A percentile compares a stretch with the other conserved stretches of the same genome.
Conservation (phyloP, 805 yeast species). For the Yarrowia osloensis region DNA sequence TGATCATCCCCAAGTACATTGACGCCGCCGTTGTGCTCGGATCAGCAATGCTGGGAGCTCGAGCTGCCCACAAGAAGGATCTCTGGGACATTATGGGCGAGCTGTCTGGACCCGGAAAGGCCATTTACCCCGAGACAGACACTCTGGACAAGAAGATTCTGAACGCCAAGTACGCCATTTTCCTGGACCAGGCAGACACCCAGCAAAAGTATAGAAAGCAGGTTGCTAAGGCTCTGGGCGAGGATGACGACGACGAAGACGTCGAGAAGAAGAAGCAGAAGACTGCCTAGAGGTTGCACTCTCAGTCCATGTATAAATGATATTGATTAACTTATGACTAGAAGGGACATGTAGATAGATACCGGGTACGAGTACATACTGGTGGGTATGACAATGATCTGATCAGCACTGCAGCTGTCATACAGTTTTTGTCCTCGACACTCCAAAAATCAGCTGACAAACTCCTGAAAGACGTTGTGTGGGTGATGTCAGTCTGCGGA, state of each 20-base stretch:
- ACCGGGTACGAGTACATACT: too few relatives aligned
- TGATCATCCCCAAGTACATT: constrained; percentile 89
- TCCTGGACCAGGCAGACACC: constrained; percentile 80
- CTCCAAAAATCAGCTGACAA: too few relatives aligned
- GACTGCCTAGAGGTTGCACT: background rate
- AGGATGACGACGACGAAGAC: constrained; percentile 6
- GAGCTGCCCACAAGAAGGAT: constrained; percentile 60
- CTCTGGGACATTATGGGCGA: constrained; percentile 87
- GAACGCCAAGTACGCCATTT: constrained; percentile 77
- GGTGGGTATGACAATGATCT: too few relatives aligned
- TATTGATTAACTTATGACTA: background rate
- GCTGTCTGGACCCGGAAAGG: constrained; percentile 81
- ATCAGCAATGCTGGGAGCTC: constrained; percentile 91
- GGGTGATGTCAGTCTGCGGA: too few relatives aligned
- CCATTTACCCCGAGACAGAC: constrained; percentile 64
- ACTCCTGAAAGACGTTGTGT: too few relatives aligned
- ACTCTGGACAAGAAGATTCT: constrained; percentile 72
- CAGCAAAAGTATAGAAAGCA: constrained; percentile 74
- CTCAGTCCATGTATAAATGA: background rate
- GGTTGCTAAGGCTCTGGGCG: constrained; percentile 45
- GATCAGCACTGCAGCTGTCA: too few relatives aligned
- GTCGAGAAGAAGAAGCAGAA: constrained; percentile 1
- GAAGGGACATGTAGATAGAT: too few relatives aligned
- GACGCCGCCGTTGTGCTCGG: constrained; percentile 98
- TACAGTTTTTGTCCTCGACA: too few relatives aligned